Percentiles rank a stretch among this genome's conserved stretches.
Conservation (phyloP, 345 rosid genomes). For the Erysimum cheiranthoides region DNA sequence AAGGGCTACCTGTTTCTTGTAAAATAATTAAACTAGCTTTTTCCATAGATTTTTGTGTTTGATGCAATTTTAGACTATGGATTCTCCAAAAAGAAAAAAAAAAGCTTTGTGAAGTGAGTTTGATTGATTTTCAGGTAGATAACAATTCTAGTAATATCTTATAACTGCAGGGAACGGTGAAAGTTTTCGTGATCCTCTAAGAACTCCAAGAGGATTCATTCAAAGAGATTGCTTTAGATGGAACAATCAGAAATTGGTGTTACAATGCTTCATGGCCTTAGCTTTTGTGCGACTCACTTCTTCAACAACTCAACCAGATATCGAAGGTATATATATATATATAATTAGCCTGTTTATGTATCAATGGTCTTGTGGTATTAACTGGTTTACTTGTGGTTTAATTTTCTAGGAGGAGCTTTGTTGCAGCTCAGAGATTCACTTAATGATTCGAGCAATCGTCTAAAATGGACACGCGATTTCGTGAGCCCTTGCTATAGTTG, state of each 20-base stretch:
- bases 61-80: background rate
- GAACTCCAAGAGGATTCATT: slow-evolving; percentile 27
- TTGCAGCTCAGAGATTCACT: slow-evolving; percentile 58
- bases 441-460: slow-evolving; percentile 56
- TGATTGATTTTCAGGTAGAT: slow-evolving; percentile 15
- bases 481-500: slow-evolving; percentile 94
- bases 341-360: background rate
- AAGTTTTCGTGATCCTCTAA: slow-evolving; percentile 28
- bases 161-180: slow-evolving; percentile 29
- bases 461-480: slow-evolving; percentile 62
- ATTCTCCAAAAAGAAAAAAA: background rate
- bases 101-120: background rate
- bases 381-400: slow-evolving; percentile 11
- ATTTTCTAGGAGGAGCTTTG: slow-evolving; percentile 71
- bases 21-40: background rate
- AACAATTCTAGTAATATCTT: background rate
- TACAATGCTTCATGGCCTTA: slow-evolving; percentile 52
- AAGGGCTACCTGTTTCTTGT: slow-evolving; percentile 34
- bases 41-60: background rate
- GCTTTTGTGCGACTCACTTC: slow-evolving; percentile 44
- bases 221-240: slow-evolving; percentile 41
- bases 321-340: slow-evolving; percentile 61
- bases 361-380: slow-evolving; percentile 2
- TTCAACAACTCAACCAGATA: slow-evolving; percentile 63
- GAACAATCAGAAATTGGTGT: slow-evolving; percentile 41